phyloP scores from a whole-genome alignment of 176 grass and related monocot species.

The Paspalum vaginatum region DNA sequence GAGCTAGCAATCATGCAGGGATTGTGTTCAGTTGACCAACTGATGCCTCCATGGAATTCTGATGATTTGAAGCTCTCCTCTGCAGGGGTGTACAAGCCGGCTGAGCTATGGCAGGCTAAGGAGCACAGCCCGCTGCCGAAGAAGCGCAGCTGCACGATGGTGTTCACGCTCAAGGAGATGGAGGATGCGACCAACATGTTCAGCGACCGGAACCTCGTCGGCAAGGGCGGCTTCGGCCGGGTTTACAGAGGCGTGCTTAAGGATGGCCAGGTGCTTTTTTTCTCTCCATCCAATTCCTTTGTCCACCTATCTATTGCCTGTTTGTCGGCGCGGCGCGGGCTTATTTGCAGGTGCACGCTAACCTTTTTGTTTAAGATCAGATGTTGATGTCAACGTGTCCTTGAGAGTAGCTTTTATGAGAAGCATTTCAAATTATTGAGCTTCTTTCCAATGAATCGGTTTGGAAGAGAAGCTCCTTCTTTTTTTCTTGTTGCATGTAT shows the following conservation, averaged over 20 bases:
- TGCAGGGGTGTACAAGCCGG: constrained; percentile 94
- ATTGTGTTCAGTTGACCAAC: constrained; percentile 35
- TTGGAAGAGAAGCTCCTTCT: not conserved
- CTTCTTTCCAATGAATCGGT: constrained; percentile 23
- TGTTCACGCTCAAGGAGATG: constrained; percentile 99
- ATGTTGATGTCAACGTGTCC: constrained; percentile 24
- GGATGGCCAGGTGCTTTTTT: constrained; percentile 68
- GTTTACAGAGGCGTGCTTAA: constrained; percentile 91
- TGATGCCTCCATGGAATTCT: not conserved
- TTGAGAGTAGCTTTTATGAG: not conserved
- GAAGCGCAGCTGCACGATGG: constrained; percentile 72
- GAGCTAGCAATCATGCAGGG: not conserved
- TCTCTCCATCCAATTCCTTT: not conserved
- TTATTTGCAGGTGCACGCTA: not conserved
- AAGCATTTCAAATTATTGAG: constrained; percentile 1
- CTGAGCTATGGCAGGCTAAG: constrained; percentile 81
- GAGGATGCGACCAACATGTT: constrained; percentile 81
- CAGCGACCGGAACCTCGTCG: constrained; percentile 79
- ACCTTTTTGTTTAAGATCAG: not conserved
- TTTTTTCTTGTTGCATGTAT: constrained; percentile 18
- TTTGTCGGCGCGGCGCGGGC: not conserved
- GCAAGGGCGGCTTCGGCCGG: constrained; percentile 94
- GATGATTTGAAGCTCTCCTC: constrained; percentile 20
- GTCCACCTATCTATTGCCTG: not conserved
- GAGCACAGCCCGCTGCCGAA: constrained; percentile 50